Base-by-base conservation (phyloP, 2,329 filamentous ascomycete species). In the Aspergillus jensenii region DNA sequence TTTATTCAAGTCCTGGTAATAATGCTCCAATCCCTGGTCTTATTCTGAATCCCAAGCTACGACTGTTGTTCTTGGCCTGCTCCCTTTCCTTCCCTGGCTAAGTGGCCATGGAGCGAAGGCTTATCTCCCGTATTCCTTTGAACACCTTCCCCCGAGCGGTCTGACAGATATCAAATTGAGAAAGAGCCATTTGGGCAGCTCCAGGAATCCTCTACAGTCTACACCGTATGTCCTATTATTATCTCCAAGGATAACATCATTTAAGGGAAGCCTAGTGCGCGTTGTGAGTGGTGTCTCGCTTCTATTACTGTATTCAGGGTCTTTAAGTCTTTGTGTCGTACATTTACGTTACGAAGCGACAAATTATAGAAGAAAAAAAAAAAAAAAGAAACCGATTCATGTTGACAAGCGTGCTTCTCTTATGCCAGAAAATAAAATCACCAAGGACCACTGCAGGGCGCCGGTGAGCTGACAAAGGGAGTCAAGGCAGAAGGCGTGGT, bases 401-500 rank as follows among this genome's bases (percentile, higher is more conserved):
- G 15, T n/a, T 25, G 6, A 39, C 21, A 50, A n/a, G 43, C 4
- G 4, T 6, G 12, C 6, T n/a, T 14, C 43, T n/a, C 15, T 37
- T 48, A 21, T 48, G 15, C 11, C 6, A 9, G 23, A 23, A 17
- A 33, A 44, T 35, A 51, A 23, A 31, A 43, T 46, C 3, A 55
- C 23, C 23, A 35, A 17, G 33, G 48, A 47, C 39, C 44, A 41
- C 21, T 17, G 23, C 23, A 55, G 47, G 52, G 44, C 44, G 43
- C 52, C 35, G 52, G 47, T 33, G 9, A 21, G 44, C 52, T 48
- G 37, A 55, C 52, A 55, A 55, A 55, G 44, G 21, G 7, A 46
- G 7, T 8, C 44, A 17, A 55, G 52, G 44, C 35, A 25, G 43
- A 45, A 21, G 19, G 40, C 5, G 27, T 9, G 17, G 52, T 55